Percentiles rank a stretch among this genome's conserved stretches.
Conservation (phyloP, 768 basidiomycete species). For the Paxillus involutus region DNA sequence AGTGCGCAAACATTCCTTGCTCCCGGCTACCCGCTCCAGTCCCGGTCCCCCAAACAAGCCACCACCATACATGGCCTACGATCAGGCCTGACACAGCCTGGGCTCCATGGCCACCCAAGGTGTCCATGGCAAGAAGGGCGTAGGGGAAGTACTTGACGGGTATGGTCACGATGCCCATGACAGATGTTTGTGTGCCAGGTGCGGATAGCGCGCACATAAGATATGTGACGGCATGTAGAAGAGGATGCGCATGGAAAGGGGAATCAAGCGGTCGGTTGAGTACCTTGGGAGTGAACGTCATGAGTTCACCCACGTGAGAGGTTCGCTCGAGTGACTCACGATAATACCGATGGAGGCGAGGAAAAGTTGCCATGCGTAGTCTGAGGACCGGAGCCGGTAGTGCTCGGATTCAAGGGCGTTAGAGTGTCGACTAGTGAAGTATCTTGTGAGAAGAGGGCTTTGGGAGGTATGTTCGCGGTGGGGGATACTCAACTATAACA, state of each 20-base stretch:
- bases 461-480: background rate
- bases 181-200: constrained; percentile 62
- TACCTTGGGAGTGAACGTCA: constrained; percentile 26
- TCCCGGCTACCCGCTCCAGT: constrained; percentile 38
- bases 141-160: constrained; percentile 76
- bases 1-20: constrained; percentile 37
- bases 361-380: constrained; percentile 75
- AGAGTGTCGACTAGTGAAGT: constrained; percentile 54
- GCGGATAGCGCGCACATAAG: constrained; percentile 66
- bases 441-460: no score
- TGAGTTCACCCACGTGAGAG: constrained; percentile 1
- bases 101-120: constrained; percentile 64
- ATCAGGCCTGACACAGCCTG: constrained; percentile 65
- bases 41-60: constrained; percentile 56
- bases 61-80: constrained; percentile 83
- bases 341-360: constrained; percentile 56
- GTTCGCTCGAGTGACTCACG: constrained; percentile 39
- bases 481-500: constrained; percentile 39
- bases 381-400: constrained; percentile 61
- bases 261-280: constrained; percentile 63
- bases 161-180: constrained; percentile 78
- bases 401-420: constrained; percentile 63
- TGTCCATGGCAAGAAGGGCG: constrained; percentile 69
- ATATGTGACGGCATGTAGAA: constrained; percentile 69
- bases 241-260: constrained; percentile 58